Evolutionary conservation across 2,329 filamentous ascomycete genomes (phyloP).

Genomic region (Zarea fungicola): DNA sequence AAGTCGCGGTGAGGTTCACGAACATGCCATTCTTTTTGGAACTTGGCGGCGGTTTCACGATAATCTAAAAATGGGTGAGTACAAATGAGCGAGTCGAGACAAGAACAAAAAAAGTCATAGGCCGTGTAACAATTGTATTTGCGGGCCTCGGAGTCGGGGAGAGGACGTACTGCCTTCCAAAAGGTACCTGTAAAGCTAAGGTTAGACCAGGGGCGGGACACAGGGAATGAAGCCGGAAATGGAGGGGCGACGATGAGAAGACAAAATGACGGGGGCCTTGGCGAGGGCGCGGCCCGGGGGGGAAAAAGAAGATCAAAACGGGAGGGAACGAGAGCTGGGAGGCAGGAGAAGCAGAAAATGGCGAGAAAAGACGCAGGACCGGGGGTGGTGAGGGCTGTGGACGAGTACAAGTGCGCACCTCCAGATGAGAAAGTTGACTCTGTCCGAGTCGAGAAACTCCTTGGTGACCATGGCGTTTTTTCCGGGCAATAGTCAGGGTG

Average conservation of each 20-base stretch:
- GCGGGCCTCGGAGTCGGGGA: conserved; percentile 7
- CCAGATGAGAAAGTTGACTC: conserved; percentile 67
- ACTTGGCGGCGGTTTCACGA: conserved; percentile 61
- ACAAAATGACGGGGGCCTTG: conserved; percentile 10
- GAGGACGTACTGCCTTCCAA: conserved; percentile 56
- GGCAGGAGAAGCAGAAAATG: conserved; percentile 16
- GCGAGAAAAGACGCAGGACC: conserved; percentile 21
- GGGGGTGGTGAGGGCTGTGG: conserved; percentile 20
- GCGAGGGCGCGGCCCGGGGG: background rate
- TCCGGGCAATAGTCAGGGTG: background rate
- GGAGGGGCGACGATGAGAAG: too few species aligned
- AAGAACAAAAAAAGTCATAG: too few species aligned
- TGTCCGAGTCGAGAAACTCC: conserved; percentile 60
- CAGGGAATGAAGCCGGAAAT: background rate
- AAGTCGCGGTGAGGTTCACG: conserved; percentile 57
- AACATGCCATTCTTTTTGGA: conserved; percentile 64
- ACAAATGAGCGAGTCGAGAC: background rate
- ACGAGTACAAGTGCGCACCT: conserved; percentile 62
- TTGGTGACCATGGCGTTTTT: conserved; percentile 43
- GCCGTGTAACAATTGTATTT: conserved; percentile 9
- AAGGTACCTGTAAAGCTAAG: conserved; percentile 44
- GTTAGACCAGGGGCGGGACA: conserved; percentile 10
- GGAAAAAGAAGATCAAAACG: background rate
- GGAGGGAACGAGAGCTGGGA: conserved; percentile 12
- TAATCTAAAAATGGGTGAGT: conserved; percentile 46